Percentiles rank a stretch among this genome's conserved stretches.
Conservation (phyloP, 805 yeast genomes). For the Yamadazyma ubonensis region DNA sequence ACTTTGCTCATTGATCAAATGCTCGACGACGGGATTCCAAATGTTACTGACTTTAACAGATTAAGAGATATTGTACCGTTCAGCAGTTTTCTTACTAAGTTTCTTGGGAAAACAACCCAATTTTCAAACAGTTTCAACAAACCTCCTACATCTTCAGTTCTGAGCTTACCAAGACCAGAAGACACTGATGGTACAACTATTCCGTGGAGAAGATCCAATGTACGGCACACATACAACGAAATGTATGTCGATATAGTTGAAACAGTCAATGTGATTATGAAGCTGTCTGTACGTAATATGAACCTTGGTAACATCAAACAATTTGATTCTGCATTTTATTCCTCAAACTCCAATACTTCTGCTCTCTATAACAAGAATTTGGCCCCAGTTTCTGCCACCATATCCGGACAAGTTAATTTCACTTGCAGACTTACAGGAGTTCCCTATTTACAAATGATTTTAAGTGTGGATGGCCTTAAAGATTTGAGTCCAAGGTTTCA, state of each 20-base stretch:
- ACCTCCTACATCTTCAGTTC: slow-evolving; percentile 7
- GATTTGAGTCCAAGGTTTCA: slow-evolving; percentile 63
- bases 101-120: slow-evolving; percentile 44
- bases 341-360: slow-evolving; percentile 19
- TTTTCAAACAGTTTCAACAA: slow-evolving; percentile 27
- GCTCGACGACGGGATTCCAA: slow-evolving; percentile 76
- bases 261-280: slow-evolving; percentile 53
- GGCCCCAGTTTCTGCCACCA: slow-evolving; percentile 49
- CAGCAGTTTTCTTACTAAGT: slow-evolving; percentile 52
- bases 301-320: slow-evolving; percentile 18
- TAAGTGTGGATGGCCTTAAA: slow-evolving; percentile 46
- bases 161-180: slow-evolving; percentile 10
- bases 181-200: slow-evolving; percentile 28
- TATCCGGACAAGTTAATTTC: slow-evolving; percentile 64
- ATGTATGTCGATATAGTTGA: slow-evolving; percentile 82
- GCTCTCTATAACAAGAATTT: slow-evolving; percentile 16
- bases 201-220: slow-evolving; percentile 80
- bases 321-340: slow-evolving; percentile 29
- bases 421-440: slow-evolving; percentile 72
- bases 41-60: slow-evolving; percentile 66
- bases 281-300: slow-evolving; percentile 23
- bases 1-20: slow-evolving; percentile 71
- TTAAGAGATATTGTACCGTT: slow-evolving; percentile 69
- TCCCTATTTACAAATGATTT: slow-evolving; percentile 64
- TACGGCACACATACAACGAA: slow-evolving; percentile 78